Conservation (phyloP, 495 filamentous ascomycete genomes). For the Penicillium salamii region DNA sequence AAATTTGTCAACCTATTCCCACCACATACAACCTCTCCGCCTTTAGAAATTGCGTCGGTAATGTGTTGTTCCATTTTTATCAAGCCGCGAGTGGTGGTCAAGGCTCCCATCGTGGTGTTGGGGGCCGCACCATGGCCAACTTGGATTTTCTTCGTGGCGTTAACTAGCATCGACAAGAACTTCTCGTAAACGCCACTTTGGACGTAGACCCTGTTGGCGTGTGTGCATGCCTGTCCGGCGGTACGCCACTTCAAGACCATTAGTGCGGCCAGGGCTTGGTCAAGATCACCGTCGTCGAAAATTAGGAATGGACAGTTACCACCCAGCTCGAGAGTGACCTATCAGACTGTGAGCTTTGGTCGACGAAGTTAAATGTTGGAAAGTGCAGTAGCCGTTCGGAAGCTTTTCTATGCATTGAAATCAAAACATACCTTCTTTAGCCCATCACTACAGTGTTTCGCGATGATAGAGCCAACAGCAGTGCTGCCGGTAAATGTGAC, state of each 20-base stretch:
- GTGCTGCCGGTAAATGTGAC: slow-evolving; percentile 65
- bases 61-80: slow-evolving; percentile 15
- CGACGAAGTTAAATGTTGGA: no score
- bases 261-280: slow-evolving; percentile 47
- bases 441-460: slow-evolving; percentile 44
- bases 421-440: slow-evolving; percentile 61
- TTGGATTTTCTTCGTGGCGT: background rate
- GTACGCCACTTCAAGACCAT: slow-evolving; percentile 52
- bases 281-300: slow-evolving; percentile 62
- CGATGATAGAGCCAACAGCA: slow-evolving; percentile 48
- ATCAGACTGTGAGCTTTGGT: no score
- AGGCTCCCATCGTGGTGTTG: background rate
- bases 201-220: slow-evolving; percentile 60
- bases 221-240: slow-evolving; percentile 60
- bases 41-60: slow-evolving; percentile 12
- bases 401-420: no score
- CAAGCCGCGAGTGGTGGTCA: slow-evolving; percentile 15
- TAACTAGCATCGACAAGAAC: background rate
- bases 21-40: slow-evolving; percentile 13
- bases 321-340: slow-evolving; percentile 62
- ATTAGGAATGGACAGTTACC: slow-evolving; percentile 67
- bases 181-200: slow-evolving; percentile 29
- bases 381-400: no score
- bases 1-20: slow-evolving; percentile 1
- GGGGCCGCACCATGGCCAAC: slow-evolving; percentile 7